Base-by-base conservation (phyloP, 2,329 filamentous ascomycete genomes). In the Talaromyces islandicus region DNA sequence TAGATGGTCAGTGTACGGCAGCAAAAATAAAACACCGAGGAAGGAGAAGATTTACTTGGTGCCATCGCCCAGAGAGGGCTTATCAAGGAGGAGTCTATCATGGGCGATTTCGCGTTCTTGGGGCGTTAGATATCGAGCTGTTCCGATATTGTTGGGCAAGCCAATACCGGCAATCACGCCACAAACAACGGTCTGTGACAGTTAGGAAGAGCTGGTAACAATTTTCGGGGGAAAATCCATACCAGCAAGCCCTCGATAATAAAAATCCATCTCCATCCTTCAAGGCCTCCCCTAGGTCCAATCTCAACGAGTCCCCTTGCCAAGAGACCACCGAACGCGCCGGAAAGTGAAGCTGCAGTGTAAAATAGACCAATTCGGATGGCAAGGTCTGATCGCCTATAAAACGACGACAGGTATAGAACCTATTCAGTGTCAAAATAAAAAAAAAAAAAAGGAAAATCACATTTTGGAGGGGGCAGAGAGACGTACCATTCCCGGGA, bases 311-410 rank as follows among this genome's bases (percentile, higher is more conserved):
- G 74, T 0, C 85, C 86, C 10, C 84, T 78, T 7, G 86, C 86
- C 7, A 88, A 75, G 0, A 88, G 77, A 6, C 83, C 85, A 29
- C 85, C 85, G 67, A 88, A 88, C 1, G 85, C 85, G 2, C 85
- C 85, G 0, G 84, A 86, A 5, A 89, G 72, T 1, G 85, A 87
- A 0, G 86, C 85, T 1, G 85, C 85, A 0, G 85, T 88, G 68
- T 88, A 89, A 67, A 89, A 88, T 6, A 89, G 75, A 30, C 85
- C 87, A 55, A 89, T 86, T 4, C 87, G 78, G 41, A 88, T 70
- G 0, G 85, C 84, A 63, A 88, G 75, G 64, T 88, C 85, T 1
- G 80, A 76, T 21, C 85, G 77, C 19, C 79, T 82, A 66, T 88
- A 86, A 63, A 89, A 81, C 7, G 80, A 78, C 0, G 85, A 87